Base-by-base conservation (phyloP, 495 filamentous ascomycete species). In the Penicillium simplicissimum region DNA sequence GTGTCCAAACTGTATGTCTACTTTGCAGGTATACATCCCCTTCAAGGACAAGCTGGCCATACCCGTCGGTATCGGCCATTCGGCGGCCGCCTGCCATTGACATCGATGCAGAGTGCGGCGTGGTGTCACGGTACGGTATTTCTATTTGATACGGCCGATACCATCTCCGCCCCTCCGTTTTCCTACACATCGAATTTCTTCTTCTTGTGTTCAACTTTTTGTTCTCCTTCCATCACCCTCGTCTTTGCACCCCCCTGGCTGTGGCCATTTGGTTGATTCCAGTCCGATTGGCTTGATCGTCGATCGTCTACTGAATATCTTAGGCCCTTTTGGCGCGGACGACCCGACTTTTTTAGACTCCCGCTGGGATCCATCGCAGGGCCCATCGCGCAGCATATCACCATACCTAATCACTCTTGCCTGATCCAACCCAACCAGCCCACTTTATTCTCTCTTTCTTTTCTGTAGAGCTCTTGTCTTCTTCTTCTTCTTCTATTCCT, bases 351-450 rank as follows among this genome's bases (percentile, higher is more conserved):
- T 48, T 61, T 67, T 70, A 70, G 62, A 65, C 65, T 68, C 62
- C 58, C 68, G 64, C 64, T 67, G 68, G 68, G 68, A 68, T 71
- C 68, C 68, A 68, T 71, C 62, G 55, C 53, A 63, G 62, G 62
- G 66, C 60, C 63, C 67, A 68, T 71, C 65, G 31, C 54, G 47
- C 40, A 21, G 35, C 37, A 59, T 62, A 36, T 49, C 47, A 43
- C 51, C 59, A 49, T 59, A 51, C 47, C 37, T 23, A 52, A 48
- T 47, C 34, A 48, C 56, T 59, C 47, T 58, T 33, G 63, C 54
- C 58, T 60, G 60, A 62, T 58, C 60, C 23, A 52, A 34, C 36
- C 37, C 38, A 48, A 59, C 57, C 55, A 40, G 52, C 37, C 55
- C 36, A 14, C 57, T 52, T 52, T 17, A 25, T 49, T 58, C 37